Base-by-base conservation (phyloP, 2,329 filamentous ascomycete species). In the Fusarium tuaranense region DNA sequence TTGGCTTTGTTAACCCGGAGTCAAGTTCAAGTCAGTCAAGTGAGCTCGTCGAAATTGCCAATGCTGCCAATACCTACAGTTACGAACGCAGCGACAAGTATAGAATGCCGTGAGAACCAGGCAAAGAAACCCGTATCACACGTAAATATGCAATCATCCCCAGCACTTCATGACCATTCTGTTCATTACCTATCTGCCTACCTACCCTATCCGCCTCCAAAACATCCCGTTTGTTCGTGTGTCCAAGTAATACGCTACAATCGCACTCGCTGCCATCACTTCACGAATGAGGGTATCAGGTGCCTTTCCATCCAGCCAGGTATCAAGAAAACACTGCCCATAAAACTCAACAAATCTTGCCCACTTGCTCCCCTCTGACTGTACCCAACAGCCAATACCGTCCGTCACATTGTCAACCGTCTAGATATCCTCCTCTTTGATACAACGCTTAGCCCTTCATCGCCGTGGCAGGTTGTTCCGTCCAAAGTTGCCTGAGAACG, bases 381-480 rank as follows among this genome's bases (percentile, higher is more conserved):
- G 10, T 22, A 22, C 34, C 32, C 57, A 51, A 30, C 34, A 27
- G n/a, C 20, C 46, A 53, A 18, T 63, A 30, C 61, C 53, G 18
- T 34, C 38, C 58, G 22, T 39, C 38, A 55, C 38, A 12, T 25
- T 53, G 13, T 34, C 20, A 60, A 46, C 48, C 62, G 48, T 59
- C 44, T 32, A 63, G 53, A 66, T 48, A 44, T 65, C 67, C 72
- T 22, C 57, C 65, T 67, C 74, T 63, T 67, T 12, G 30, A 39
- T n/a, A 20, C 41, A 55, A 57, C n/a, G 34, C 44, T n/a, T n/a
- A n/a, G 32, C n/a, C 39, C 36, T 65, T 83, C 80, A 90, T 78
- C 88, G 83, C 76, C 85, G 82, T 13, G 88, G 88, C 68, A 88
- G 73, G 62, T 82, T 85, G 70, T 84, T 87, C 63, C 84, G 81